Base-by-base conservation (phyloP, 345 rosid genomes). In the Durio zibethinus region DNA sequence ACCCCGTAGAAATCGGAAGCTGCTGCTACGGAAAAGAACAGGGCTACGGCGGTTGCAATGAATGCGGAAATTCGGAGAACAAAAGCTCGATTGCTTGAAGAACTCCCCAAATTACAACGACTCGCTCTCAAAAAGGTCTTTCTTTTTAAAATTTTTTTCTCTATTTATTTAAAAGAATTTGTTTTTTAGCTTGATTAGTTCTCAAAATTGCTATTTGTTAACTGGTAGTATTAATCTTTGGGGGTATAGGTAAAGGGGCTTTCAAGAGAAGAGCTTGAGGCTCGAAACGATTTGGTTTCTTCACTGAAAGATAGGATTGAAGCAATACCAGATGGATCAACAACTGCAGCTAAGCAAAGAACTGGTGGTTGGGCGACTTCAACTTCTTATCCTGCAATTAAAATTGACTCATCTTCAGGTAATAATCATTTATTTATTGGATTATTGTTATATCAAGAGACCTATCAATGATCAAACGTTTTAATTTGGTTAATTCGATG, bases 51-150 rank as follows among this genome's bases (percentile, higher is more conserved):
- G 25, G 89, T 89, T 52, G 91, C 91, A 45, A 73, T 87, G 73
- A 89, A 88, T 66, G 93, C 89, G 52, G 95, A 91, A 87, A 81
- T 88, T 80, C 87, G 93, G 29, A 79, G 93, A 78, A 87, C 86
- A 1, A 89, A 91, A 84, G 91, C 89, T 40, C 84, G 84, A 42
- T 81, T 89, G 84, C 84, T 83, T 7, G 93, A 91, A 81, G 93
- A 89, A 75, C 77, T 88, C 52, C 89, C 93, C 12, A 88, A 91
- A 77, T 78, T 89, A 77, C 94, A 89, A 79, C 84, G 88, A 76
- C 88, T 88, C 60, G 94, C 93, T 50, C 71, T 88, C 7, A 91
- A 86, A 79, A 91, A 88, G 90, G 93, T 88, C 8, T 20, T 40
- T 53, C 1, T 36, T 54, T 21, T 18, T 15, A 31, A 31, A 31